Conservation (phyloP, 345 rosid species). For the Jatropha curcas region DNA sequence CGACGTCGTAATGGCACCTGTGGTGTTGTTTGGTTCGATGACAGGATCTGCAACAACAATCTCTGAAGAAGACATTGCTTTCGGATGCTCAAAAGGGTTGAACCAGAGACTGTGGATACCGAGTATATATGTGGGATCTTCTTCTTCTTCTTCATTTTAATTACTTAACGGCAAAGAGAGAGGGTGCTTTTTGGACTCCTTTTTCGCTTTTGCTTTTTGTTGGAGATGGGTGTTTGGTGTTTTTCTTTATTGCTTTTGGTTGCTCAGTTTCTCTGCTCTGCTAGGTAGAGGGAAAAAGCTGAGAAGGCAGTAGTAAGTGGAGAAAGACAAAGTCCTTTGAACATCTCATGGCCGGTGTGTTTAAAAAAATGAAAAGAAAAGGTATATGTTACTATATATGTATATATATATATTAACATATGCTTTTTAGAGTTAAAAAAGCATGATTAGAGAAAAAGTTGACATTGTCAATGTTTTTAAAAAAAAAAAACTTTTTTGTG, state of each 20-base stretch:
- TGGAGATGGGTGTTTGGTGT: neutral
- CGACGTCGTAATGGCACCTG: conserved; percentile 29
- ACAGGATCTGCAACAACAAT: conserved; percentile 67
- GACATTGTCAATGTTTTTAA: no score
- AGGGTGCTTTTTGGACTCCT: conserved; percentile 4
- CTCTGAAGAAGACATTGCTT: conserved; percentile 46
- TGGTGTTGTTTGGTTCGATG: conserved; percentile 15
- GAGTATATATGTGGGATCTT: conserved; percentile 28
- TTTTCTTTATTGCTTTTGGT: neutral
- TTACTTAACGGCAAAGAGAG: conserved; percentile 22
- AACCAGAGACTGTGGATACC: neutral
- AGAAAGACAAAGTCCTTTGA: no score
- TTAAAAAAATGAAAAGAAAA: no score
- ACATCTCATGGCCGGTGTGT: no score
- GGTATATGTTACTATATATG: no score
- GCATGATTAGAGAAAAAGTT: no score
- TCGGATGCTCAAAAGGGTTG: neutral
- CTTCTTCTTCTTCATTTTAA: neutral
- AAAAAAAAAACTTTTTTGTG: no score
- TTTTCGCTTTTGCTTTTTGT: conserved; percentile 25
- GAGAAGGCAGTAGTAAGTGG: no score
- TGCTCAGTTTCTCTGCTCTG: no score
- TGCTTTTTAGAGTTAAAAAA: no score
- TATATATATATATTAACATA: no score
- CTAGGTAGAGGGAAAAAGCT: no score